phyloP scores from a whole-genome alignment of 2,329 filamentous ascomycete genomes.

The Botrytis pseudocinerea region DNA sequence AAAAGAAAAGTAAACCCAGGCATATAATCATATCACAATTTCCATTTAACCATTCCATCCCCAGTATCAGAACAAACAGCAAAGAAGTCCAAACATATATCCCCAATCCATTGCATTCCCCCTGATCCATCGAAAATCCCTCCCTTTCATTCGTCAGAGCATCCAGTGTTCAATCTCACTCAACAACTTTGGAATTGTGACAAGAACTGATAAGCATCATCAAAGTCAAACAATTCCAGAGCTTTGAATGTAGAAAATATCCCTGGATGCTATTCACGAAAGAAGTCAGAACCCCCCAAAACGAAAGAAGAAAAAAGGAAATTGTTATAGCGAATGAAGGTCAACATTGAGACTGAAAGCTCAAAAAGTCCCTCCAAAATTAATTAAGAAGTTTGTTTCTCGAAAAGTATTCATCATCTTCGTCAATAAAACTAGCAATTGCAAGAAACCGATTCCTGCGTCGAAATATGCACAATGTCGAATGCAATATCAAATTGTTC shows the following conservation, averaged over 20 bases:
- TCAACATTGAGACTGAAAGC: background rate
- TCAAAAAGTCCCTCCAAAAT: slow-evolving; percentile 15
- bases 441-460: slow-evolving; percentile 25
- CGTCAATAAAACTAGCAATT: slow-evolving; percentile 33
- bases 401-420: slow-evolving; percentile 37
- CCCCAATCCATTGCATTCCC: slow-evolving; percentile 10
- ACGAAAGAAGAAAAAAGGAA: background rate
- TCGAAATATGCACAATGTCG: slow-evolving; percentile 41
- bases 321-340: slow-evolving; percentile 17
- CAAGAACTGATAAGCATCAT: background rate
- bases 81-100: slow-evolving; percentile 13
- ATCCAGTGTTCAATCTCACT: background rate
- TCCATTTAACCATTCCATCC: slow-evolving; percentile 15
- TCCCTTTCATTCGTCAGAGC: background rate
- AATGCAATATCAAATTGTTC: slow-evolving; percentile 45
- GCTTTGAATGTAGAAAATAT: background rate
- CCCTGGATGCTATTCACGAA: background rate
- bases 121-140: background rate
- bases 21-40: slow-evolving; percentile 26
- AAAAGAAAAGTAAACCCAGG: slow-evolving; percentile 13
- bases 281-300: background rate
- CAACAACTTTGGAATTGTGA: background rate
- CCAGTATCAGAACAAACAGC: background rate
- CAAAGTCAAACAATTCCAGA: background rate
- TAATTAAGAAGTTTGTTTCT: slow-evolving; percentile 21